These are phyloP conservation scores for Colletotrichum sp. DNA, from an alignment of 2,329 filamentous ascomycete genomes.

Conservation along the genomic window DNA sequence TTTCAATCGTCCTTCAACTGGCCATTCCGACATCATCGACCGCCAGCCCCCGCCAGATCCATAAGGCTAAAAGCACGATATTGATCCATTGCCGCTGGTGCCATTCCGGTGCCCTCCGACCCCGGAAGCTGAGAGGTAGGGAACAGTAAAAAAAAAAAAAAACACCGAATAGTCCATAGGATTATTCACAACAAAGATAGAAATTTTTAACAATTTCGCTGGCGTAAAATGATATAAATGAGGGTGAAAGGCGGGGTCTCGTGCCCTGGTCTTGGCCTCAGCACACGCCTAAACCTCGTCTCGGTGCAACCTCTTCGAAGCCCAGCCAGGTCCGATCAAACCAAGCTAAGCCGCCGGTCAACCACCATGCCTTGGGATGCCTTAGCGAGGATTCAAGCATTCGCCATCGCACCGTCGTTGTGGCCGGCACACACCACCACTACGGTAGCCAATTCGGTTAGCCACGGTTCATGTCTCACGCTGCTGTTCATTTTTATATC, in stretches of 20 bases:
- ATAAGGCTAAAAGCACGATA: not conserved
- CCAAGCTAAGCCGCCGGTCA: not conserved
- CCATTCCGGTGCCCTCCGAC: not conserved
- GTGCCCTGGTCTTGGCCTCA: conserved; percentile 7
- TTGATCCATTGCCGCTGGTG: not conserved
- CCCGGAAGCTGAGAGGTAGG: not conserved
- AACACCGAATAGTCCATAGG: too few relatives aligned
- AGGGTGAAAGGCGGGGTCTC: too few relatives aligned
- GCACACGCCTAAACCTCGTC: not conserved
- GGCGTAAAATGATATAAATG: too few relatives aligned
- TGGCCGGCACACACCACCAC: not conserved
- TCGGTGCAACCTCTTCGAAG: not conserved
- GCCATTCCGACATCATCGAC: conserved; percentile 3
- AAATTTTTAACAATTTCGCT: too few relatives aligned
- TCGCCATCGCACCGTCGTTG: not conserved
- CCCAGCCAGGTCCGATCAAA: not conserved
- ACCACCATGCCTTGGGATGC: not conserved
- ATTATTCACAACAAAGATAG: too few relatives aligned
- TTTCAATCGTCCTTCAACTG: not conserved
- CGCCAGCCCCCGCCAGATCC: not conserved
- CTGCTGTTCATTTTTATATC: not conserved
- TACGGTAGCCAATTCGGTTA: not conserved
- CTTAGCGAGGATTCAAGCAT: not conserved
- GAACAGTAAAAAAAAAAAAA: not conserved
- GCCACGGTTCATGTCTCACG: not conserved